Conservation (phyloP, 805 yeast genomes). For the Hanseniaspora jakobsenii region DNA sequence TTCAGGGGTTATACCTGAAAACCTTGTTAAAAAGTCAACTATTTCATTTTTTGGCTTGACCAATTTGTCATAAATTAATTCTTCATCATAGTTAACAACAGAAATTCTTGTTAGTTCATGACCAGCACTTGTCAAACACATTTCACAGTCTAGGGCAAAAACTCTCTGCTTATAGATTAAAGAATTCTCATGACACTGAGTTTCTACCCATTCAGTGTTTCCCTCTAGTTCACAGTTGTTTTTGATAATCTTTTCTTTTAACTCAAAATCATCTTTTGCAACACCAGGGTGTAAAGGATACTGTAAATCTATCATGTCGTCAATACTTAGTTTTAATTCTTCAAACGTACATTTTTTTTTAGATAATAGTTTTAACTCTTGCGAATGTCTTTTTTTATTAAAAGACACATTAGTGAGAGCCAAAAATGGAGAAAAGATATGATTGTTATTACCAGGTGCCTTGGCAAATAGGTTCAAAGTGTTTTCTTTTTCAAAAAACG, state of each 20-base stretch:
- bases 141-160: conserved; percentile 87
- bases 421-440: conserved; percentile 41
- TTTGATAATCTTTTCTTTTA: conserved; percentile 16
- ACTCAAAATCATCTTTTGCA: conserved; percentile 17
- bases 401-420: conserved; percentile 48
- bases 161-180: conserved; percentile 50
- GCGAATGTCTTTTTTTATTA: conserved; percentile 43
- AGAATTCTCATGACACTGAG: too few species aligned
- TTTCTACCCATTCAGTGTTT: conserved; percentile 16
- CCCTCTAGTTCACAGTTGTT: too few species aligned
- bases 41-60: conserved; percentile 71
- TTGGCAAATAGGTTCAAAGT: conserved; percentile 30
- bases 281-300: conserved; percentile 51
- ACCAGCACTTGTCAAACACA: conserved; percentile 57
- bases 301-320: conserved; percentile 37
- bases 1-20: conserved; percentile 78
- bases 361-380: conserved; percentile 25
- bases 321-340: conserved; percentile 42
- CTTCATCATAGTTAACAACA: conserved; percentile 49
- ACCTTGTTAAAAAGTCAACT: conserved; percentile 67
- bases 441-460: conserved; percentile 56
- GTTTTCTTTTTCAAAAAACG: conserved; percentile 15
- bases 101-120: conserved; percentile 68
- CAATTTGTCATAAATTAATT: conserved; percentile 53
- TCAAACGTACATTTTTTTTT: conserved; percentile 32